Percentiles rank a stretch among this genome's conserved stretches.
These are phyloP conservation scores for Mangifera indica DNA, from an alignment of 345 rosid genomes.

Conservation along the genomic window DNA sequence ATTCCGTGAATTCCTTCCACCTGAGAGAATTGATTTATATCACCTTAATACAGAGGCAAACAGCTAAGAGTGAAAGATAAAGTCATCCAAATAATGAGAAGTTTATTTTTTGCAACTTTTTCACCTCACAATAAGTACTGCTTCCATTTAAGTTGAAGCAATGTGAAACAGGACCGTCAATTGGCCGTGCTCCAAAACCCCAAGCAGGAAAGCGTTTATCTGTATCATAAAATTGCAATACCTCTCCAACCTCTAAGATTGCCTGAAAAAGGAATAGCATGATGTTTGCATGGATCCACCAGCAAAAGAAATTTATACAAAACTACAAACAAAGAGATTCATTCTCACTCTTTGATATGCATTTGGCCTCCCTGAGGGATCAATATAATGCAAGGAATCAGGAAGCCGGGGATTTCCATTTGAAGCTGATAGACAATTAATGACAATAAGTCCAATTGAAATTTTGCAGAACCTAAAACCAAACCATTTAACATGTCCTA, in stretches of 20 bases:
- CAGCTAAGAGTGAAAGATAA: slow-evolving; percentile 7
- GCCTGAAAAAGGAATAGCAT: slow-evolving; percentile 49
- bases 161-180: slow-evolving; percentile 93
- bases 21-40: slow-evolving; percentile 34
- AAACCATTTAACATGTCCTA: background rate
- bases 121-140: slow-evolving; percentile 74
- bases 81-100: slow-evolving; percentile 5
- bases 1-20: slow-evolving; percentile 94
- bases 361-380: slow-evolving; percentile 52
- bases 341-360: slow-evolving; percentile 53
- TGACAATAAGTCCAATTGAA: slow-evolving; percentile 12
- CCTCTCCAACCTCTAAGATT: slow-evolving; percentile 82
- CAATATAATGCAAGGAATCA: slow-evolving; percentile 66
- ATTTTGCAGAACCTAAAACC: background rate
- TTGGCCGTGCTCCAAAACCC: slow-evolving; percentile 99
- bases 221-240: slow-evolving; percentile 79
- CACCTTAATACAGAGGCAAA: slow-evolving; percentile 10
- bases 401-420: slow-evolving; percentile 74
- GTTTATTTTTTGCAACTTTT: slow-evolving; percentile 3
- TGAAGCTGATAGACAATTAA: slow-evolving; percentile 60
- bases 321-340: slow-evolving; percentile 2
- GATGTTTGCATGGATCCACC: slow-evolving; percentile 2
- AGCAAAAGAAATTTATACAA: slow-evolving; percentile 5
- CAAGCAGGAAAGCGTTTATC: slow-evolving; percentile 88
- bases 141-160: slow-evolving; percentile 95